Conservation (phyloP, 768 basidiomycete genomes). For the Suillus paluster region DNA sequence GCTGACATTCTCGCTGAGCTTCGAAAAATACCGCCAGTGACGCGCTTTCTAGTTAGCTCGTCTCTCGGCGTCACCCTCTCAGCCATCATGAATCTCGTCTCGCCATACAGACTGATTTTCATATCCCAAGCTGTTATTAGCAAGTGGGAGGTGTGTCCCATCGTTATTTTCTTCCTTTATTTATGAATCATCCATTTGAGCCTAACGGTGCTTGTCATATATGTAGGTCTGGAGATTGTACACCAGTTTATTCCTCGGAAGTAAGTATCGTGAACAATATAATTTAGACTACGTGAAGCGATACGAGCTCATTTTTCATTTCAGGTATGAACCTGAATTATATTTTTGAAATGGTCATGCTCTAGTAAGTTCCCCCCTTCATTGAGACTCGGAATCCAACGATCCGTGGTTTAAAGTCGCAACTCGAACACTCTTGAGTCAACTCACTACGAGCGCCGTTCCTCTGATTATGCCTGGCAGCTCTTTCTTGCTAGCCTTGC, state of each 20-base stretch:
- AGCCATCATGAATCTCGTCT: conserved; percentile 55
- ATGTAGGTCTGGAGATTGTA: conserved; percentile 72
- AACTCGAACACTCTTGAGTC: conserved; percentile 68
- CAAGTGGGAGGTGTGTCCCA: conserved; percentile 54
- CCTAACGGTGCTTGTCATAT: conserved; percentile 4
- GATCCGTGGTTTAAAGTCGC: conserved; percentile 49
- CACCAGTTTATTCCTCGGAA: conserved; percentile 76
- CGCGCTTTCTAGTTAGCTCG: conserved; percentile 68
- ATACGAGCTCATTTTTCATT: neutral
- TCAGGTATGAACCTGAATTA: conserved; percentile 37
- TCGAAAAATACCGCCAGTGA: conserved; percentile 83
- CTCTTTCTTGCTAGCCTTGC: conserved; percentile 54
- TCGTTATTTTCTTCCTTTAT: neutral
- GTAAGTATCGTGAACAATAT: conserved; percentile 37
- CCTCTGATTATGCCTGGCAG: conserved; percentile 82
- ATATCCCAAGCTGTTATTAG: conserved; percentile 46
- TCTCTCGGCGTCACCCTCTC: conserved; percentile 65
- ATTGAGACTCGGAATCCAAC: conserved; percentile 5
- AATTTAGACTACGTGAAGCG: neutral
- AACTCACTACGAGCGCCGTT: conserved; percentile 57
- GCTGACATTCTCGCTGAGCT: conserved; percentile 60
- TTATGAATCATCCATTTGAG: neutral
- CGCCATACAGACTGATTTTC: conserved; percentile 60
- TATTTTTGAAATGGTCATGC: conserved; percentile 47
- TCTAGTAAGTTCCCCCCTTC: conserved; percentile 40